phyloP scores from a whole-genome alignment of 352 stramenopile genomes.

The Pythium folliculosum region DNA sequence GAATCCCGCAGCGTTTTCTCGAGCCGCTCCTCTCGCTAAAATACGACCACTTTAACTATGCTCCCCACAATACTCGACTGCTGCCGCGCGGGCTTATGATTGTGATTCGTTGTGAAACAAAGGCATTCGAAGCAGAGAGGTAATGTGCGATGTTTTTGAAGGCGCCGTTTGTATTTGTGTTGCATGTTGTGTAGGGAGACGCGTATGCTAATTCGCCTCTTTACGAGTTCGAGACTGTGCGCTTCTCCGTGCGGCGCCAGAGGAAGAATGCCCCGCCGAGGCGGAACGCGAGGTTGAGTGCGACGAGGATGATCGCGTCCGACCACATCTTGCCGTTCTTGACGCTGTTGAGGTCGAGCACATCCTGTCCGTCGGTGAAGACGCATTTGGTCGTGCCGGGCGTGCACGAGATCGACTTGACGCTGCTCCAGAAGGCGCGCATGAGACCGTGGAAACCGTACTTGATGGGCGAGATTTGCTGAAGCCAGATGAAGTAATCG shows the following conservation, averaged over 20 bases:
- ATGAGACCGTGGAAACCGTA: slow-evolving; percentile 50
- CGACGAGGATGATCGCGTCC: slow-evolving; percentile 35
- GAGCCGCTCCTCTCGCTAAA: not conserved
- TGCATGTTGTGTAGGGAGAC: too few species aligned
- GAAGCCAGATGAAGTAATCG: slow-evolving; percentile 55
- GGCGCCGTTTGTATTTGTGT: too few species aligned
- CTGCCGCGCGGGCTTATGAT: too few species aligned
- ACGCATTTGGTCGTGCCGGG: slow-evolving; percentile 22
- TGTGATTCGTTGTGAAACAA: too few species aligned
- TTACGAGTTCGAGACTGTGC: not conserved
- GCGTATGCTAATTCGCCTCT: not conserved
- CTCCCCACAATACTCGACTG: not conserved
- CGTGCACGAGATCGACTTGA: slow-evolving; percentile 29
- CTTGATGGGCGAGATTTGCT: slow-evolving; percentile 63
- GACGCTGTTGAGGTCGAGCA: slow-evolving; percentile 25
- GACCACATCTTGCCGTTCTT: slow-evolving; percentile 27
- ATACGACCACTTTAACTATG: slow-evolving; percentile 8
- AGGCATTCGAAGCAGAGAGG: too few species aligned
- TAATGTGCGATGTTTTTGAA: not conserved
- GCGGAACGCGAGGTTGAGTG: slow-evolving; percentile 38
- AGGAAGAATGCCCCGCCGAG: slow-evolving; percentile 21
- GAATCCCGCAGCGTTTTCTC: not conserved
- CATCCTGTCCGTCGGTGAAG: slow-evolving; percentile 27
- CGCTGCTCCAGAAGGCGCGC: slow-evolving; percentile 42
- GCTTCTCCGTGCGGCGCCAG: slow-evolving; percentile 8